Evolutionary conservation across 116 monocot genomes (phyloP).

Genomic region (Iris pallida): DNA sequence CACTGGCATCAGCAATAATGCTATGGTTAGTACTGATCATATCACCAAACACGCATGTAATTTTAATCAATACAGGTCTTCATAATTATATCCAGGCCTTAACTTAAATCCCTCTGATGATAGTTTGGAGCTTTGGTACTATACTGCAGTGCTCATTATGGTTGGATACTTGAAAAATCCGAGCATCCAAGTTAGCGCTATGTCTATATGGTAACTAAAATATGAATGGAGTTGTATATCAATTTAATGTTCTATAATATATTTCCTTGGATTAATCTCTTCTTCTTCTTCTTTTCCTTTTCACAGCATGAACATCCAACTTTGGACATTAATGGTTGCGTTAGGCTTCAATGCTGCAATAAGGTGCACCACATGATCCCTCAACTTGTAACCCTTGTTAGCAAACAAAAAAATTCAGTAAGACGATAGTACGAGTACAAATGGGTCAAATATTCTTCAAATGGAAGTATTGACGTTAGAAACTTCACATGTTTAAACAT

Average conservation of each 20-base stretch:
- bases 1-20: conserved; percentile 85
- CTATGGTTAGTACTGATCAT: conserved; percentile 43
- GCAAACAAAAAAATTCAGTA: too few relatives aligned
- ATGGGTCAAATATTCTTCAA: too few relatives aligned
- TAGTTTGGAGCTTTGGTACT: conserved; percentile 96
- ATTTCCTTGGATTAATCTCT: background rate
- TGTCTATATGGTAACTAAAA: conserved; percentile 58
- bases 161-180: conserved; percentile 73
- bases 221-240: background rate
- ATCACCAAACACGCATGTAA: too few relatives aligned
- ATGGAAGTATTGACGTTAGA: too few relatives aligned
- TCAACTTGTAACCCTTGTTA: too few relatives aligned
- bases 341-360: conserved; percentile 82
- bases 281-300: background rate
- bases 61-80: background rate
- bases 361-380: conserved; percentile 42
- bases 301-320: conserved; percentile 76
- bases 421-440: too few relatives aligned
- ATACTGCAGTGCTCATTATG: conserved; percentile 71
- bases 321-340: conserved; percentile 77
- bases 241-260: background rate
- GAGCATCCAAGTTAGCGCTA: conserved; percentile 53
- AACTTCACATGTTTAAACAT: too few relatives aligned
- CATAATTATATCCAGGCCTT: background rate
- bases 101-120: conserved; percentile 8